Base-by-base conservation (phyloP, 208 protist species). In the Wallacemonas collosoma region DNA sequence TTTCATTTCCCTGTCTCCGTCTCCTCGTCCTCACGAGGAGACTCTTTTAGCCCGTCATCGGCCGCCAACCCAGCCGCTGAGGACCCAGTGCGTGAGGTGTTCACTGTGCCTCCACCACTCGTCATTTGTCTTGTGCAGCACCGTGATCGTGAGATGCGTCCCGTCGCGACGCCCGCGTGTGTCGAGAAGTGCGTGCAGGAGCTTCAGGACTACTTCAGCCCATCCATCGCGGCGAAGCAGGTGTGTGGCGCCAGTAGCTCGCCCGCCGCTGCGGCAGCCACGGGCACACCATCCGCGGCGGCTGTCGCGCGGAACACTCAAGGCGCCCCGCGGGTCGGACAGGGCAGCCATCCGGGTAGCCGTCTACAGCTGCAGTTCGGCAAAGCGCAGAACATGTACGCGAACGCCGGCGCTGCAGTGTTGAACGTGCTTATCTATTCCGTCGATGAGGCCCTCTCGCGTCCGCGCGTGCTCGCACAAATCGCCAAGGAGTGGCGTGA, bases 111-210 rank as follows among this genome's bases (percentile, higher is more conserved):
- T 2, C 82, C 86, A 5, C 76, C 77, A 14, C 77, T 88, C 51
- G 80, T 94, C 14, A 79, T 83, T 1, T 92, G 86, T 48, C 77
- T 90, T 15, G 85, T 94, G 66, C 84, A 79, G 11, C 89, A 94
- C 68, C 62, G 85, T 4, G 76, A 90, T 65, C 68, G 68, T 7
- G 75, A 84, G 12, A 72, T 84, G 57, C 57, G 70, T 36, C 72
- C 76, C 38, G 67, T 90, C 12, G 75, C 75, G 40, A 94, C 89
- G 1, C 89, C 89, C 15, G 65, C 71, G 2, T 65, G 77, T 17
- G 75, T 94, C 14, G 89, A 94, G 50, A 68, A 79, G 15, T 87
- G 80, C 51, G 70, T 94, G 50, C 77, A 77, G 2, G 87, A 90
- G 57, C 72, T 94, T 47, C 87, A 94, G 56, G 60, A 53, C 2